Evolutionary conservation across 371 early-diverging fungal species (phyloP).

Genomic region (Sporodiniella umbellata): DNA sequence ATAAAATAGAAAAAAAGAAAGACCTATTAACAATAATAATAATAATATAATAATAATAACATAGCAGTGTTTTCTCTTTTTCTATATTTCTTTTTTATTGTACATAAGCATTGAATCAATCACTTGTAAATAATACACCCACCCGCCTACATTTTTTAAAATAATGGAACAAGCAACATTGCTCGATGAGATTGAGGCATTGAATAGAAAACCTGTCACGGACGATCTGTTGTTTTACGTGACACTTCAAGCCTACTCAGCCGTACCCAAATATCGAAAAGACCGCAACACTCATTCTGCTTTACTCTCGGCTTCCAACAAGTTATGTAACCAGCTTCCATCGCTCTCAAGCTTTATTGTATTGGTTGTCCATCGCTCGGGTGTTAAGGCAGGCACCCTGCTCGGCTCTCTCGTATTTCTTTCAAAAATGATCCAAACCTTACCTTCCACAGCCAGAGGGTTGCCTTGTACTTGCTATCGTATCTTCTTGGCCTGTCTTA

Average conservation of each 20-base stretch:
- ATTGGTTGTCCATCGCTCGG: slow-evolving; percentile 51
- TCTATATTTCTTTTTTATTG: too few species aligned
- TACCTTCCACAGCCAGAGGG: slow-evolving; percentile 44
- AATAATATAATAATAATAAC: too few species aligned
- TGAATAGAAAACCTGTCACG: slow-evolving; percentile 12
- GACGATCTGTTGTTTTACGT: slow-evolving; percentile 13
- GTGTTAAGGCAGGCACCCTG: slow-evolving; percentile 55
- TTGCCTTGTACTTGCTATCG: slow-evolving; percentile 60
- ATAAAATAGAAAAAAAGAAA: too few species aligned
- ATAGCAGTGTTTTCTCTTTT: too few species aligned
- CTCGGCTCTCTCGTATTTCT: slow-evolving; percentile 59
- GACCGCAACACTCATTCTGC: background rate
- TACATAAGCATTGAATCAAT: too few species aligned
- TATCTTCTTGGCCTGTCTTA: slow-evolving; percentile 70
- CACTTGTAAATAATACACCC: too few species aligned
- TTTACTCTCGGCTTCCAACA: background rate
- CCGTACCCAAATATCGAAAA: slow-evolving; percentile 40
- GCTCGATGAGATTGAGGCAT: slow-evolving; percentile 9
- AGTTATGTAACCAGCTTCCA: slow-evolving; percentile 1
- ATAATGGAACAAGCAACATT: background rate
- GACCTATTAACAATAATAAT: too few species aligned
- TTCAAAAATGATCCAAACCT: slow-evolving; percentile 43
- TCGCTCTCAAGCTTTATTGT: slow-evolving; percentile 5
- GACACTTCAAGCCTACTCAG: slow-evolving; percentile 11
- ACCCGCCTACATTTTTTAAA: too few species aligned